Evolutionary conservation across 1,139 yeast genomes (phyloP).

Genomic region (Pichia terricola): DNA sequence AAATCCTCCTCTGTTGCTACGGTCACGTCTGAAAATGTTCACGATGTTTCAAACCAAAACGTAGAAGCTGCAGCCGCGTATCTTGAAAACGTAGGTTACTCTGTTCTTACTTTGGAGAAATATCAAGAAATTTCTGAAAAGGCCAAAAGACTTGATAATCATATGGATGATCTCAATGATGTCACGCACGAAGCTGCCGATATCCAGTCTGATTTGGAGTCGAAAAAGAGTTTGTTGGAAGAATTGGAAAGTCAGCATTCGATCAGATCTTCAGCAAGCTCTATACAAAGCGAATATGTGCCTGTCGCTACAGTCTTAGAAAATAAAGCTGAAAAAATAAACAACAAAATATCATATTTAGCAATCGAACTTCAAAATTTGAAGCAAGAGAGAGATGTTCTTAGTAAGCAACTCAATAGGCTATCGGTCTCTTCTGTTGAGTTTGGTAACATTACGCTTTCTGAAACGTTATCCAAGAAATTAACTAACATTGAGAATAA

Average conservation of each 20-base stretch:
- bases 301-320: slow-evolving; percentile 11
- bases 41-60: slow-evolving; percentile 10
- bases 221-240: slow-evolving; percentile 7
- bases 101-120: slow-evolving; percentile 16
- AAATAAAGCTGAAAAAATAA: slow-evolving; percentile 3
- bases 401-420: slow-evolving; percentile 9
- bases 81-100: slow-evolving; percentile 16
- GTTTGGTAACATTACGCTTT: background rate
- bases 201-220: slow-evolving; percentile 9
- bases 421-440: slow-evolving; percentile 9
- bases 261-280: slow-evolving; percentile 4
- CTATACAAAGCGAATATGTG: slow-evolving; percentile 5
- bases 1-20: slow-evolving; percentile 12
- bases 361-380: background rate
- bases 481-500: slow-evolving; percentile 5
- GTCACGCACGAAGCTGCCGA: slow-evolving; percentile 9
- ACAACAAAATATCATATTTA: slow-evolving; percentile 3
- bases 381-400: slow-evolving; percentile 1
- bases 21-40: slow-evolving; percentile 8
- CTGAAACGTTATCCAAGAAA: slow-evolving; percentile 3
- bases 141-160: slow-evolving; percentile 2
- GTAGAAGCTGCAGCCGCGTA: slow-evolving; percentile 14
- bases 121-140: slow-evolving; percentile 12
- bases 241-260: slow-evolving; percentile 7
- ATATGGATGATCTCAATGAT: slow-evolving; percentile 8